Conservation (phyloP, 176 grass and related monocot species). For the Sorghum bicolor region DNA sequence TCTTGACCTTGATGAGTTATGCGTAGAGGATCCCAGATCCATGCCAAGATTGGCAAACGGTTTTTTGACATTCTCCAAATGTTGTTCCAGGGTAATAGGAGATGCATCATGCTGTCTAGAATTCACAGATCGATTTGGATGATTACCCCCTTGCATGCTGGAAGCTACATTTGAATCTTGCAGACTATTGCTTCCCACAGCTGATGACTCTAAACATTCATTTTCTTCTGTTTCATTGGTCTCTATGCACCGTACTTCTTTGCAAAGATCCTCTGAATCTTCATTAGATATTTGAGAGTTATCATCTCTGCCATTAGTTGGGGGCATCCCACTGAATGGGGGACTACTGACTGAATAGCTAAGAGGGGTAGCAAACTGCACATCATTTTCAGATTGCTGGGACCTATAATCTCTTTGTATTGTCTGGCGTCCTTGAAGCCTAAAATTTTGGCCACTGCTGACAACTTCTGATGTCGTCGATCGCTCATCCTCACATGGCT, state of each 20-base stretch:
- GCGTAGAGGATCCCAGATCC: slow-evolving; percentile 48
- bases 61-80: slow-evolving; percentile 83
- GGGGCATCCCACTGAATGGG: slow-evolving; percentile 46
- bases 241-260: slow-evolving; percentile 90
- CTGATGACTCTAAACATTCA: slow-evolving; percentile 35
- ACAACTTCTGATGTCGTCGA: slow-evolving; percentile 51
- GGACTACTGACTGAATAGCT: slow-evolving; percentile 51
- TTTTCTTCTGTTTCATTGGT: slow-evolving; percentile 43
- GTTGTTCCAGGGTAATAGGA: slow-evolving; percentile 74
- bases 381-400: slow-evolving; percentile 35
- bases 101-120: slow-evolving; percentile 18
- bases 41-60: slow-evolving; percentile 48
- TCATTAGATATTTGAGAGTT: slow-evolving; percentile 40
- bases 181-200: slow-evolving; percentile 42
- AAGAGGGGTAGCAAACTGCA: slow-evolving; percentile 12
- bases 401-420: slow-evolving; percentile 27
- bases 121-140: slow-evolving; percentile 37
- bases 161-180: slow-evolving; percentile 28
- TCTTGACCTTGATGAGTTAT: slow-evolving; percentile 40
- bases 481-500: slow-evolving; percentile 54
- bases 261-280: slow-evolving; percentile 80
- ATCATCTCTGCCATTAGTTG: slow-evolving; percentile 35
- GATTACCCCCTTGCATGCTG: slow-evolving; percentile 10
- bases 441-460: slow-evolving; percentile 38
- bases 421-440: slow-evolving; percentile 16